Base-by-base conservation (phyloP, 768 basidiomycete genomes). In the Amanita rubescens region DNA sequence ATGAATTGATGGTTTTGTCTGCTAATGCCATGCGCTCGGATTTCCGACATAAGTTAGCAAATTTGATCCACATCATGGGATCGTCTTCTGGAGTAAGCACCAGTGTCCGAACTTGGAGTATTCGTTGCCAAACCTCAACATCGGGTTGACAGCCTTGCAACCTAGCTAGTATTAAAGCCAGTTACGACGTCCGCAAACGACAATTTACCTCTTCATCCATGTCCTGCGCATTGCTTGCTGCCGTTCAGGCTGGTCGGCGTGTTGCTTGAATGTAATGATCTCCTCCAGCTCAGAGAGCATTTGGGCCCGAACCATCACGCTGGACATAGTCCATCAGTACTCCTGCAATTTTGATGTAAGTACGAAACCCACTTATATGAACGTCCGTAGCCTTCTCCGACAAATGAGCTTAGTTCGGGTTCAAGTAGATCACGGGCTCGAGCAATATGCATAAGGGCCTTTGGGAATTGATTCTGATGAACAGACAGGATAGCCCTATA, bases 251-350 rank as follows among this genome's bases (percentile, higher is more conserved):
- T 96, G 92, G 67, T 98, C 95, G 19, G 86, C 87, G 59, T 85
- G 84, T 66, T 95, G 89, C 68, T 98, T 98, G 73, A 94, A 98
- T 37, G 83, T 73, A 55, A 99, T 96, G 61, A 98, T 96, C 65
- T 99, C 96, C 63, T 99, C 96, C 6, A 99, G 76, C 64, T 99
- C 96, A 1, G 95, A 94, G 12, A 99, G 76, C 91, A 97, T 95
- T 69, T 99, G 96, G 1, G 96, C 94, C 9, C 96, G 88, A 52
- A 99, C 94, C 77, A 98, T 87, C 30, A 90, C 87, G 63, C 94
- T 97, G 57, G 2, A 52, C 44, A 14, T 60, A 41, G 17, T 27
- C 15, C 10, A 53, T 57, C 32, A 52, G 53, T 44, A 43, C 32
- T 25, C 12, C 6, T n/a, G 19, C 9, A 20, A 19, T 43, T 15